These are phyloP conservation scores for Plasmopara viticola DNA, from an alignment of 352 stramenopile genomes.

Conservation along the genomic window DNA sequence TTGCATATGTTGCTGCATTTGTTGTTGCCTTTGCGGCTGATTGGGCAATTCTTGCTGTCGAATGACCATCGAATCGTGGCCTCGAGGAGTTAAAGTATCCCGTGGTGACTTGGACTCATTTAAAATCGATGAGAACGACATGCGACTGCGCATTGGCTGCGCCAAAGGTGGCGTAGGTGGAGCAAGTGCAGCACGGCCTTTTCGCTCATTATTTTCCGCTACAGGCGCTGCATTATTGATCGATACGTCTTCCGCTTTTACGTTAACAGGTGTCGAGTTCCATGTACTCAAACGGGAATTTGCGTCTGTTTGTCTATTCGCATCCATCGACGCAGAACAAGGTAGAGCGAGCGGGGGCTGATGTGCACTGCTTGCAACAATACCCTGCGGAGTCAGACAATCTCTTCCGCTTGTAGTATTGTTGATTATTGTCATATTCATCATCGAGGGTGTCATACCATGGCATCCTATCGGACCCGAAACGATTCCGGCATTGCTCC, in stretches of 20 bases:
- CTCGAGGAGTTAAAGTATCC: slow-evolving; percentile 33
- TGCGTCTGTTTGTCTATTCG: slow-evolving; percentile 12
- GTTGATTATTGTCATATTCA: slow-evolving; percentile 52
- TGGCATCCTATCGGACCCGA: slow-evolving; percentile 26
- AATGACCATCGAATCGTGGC: slow-evolving; percentile 32
- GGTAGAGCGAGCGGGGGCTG: slow-evolving; percentile 16
- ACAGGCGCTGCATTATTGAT: slow-evolving; percentile 2
- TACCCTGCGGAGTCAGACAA: slow-evolving; percentile 7
- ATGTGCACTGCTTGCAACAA: slow-evolving; percentile 16
- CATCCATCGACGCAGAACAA: slow-evolving; percentile 25
- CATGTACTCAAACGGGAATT: slow-evolving; percentile 14
- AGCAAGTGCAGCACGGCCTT: slow-evolving; percentile 16
- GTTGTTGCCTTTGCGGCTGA: slow-evolving; percentile 13
- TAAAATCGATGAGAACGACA: slow-evolving; percentile 87
- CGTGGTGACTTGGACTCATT: slow-evolving; percentile 80
- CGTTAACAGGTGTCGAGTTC: slow-evolving; percentile 12
- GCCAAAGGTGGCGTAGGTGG: slow-evolving; percentile 13
- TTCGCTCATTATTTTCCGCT: slow-evolving; percentile 4
- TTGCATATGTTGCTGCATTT: slow-evolving; percentile 6
- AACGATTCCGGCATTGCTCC: slow-evolving; percentile 8
- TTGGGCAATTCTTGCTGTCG: slow-evolving; percentile 35
- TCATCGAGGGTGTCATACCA: slow-evolving; percentile 45
- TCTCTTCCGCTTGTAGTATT: slow-evolving; percentile 14
- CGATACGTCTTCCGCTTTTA: slow-evolving; percentile 7
- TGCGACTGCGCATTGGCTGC: slow-evolving; percentile 49